Evolutionary conservation across 164 flowering plant species (phyloP).

Genomic region (Stephania yunnanensis): DNA sequence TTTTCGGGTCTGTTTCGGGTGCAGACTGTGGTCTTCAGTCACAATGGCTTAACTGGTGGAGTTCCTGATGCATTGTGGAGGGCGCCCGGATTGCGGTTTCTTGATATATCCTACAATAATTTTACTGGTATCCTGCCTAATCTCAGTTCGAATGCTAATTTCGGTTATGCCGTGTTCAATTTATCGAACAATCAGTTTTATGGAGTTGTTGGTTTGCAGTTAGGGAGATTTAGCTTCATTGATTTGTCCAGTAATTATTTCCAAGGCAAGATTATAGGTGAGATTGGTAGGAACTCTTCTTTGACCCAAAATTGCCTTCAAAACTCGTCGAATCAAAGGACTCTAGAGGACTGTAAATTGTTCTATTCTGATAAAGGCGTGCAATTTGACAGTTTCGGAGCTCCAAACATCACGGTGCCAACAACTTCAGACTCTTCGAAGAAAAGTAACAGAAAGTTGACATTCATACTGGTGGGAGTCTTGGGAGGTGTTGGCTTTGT

Average conservation of each 20-base stretch:
- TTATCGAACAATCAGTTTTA: constrained; percentile 61
- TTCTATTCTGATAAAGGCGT: constrained; percentile 56
- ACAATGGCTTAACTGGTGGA: constrained; percentile 41
- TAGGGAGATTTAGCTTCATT: constrained; percentile 29
- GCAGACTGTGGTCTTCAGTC: constrained; percentile 32
- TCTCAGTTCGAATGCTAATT: constrained; percentile 18
- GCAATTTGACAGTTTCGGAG: constrained; percentile 64
- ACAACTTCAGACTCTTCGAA: constrained; percentile 1
- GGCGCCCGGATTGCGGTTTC: constrained; percentile 33
- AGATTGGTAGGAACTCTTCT: constrained; percentile 30
- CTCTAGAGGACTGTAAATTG: constrained; percentile 37
- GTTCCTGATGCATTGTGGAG: constrained; percentile 45
- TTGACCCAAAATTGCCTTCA: constrained; percentile 64
- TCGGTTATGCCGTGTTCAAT: constrained; percentile 31
- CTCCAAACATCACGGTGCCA: constrained; percentile 30
- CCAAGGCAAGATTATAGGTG: constrained; percentile 46
- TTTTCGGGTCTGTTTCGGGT: constrained; percentile 34
- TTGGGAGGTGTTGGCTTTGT: constrained; percentile 67
- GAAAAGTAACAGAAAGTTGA: constrained; percentile 31
- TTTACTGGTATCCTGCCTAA: constrained; percentile 49
- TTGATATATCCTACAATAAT: constrained; percentile 58
- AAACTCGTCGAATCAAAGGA: constrained; percentile 50
- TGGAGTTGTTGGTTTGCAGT: constrained; percentile 36
- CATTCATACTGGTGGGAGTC: constrained; percentile 57
- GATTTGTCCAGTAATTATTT: constrained; percentile 69